A percentile compares a stretch with the other conserved stretches of the same genome.
Conservation (phyloP, 225 moss, liverwort and hornwort species). For the Asterella californica region DNA sequence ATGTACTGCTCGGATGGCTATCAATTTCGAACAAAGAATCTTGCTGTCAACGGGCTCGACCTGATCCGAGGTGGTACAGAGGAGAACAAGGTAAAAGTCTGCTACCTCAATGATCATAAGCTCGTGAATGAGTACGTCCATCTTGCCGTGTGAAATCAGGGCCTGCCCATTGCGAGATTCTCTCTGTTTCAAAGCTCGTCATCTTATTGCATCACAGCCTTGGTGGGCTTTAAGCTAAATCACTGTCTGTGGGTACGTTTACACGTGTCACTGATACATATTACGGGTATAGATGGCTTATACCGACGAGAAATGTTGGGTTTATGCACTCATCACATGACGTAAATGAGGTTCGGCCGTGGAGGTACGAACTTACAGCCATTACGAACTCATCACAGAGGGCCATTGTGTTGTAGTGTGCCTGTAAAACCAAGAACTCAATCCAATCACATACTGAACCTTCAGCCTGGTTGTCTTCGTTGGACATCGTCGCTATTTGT, state of each 20-base stretch:
- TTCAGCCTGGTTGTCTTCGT: neutral
- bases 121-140: constrained; percentile 81
- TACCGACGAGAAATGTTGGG: neutral
- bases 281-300: neutral
- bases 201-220: neutral
- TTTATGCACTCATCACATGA: neutral
- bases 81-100: neutral
- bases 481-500: neutral
- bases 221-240: too few species aligned
- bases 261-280: neutral
- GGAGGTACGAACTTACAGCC: constrained; percentile 46
- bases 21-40: too few species aligned
- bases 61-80: too few species aligned
- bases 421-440: constrained; percentile 36
- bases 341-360: neutral
- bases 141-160: constrained; percentile 72
- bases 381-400: constrained; percentile 88
- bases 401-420: constrained; percentile 92
- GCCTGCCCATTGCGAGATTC: constrained; percentile 44
- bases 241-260: too few species aligned
- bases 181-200: neutral
- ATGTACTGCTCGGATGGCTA: too few species aligned
- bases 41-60: too few species aligned
- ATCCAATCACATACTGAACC: neutral
- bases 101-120: constrained; percentile 82